Conservation (phyloP, 345 rosid genomes). For the Draba incana region DNA sequence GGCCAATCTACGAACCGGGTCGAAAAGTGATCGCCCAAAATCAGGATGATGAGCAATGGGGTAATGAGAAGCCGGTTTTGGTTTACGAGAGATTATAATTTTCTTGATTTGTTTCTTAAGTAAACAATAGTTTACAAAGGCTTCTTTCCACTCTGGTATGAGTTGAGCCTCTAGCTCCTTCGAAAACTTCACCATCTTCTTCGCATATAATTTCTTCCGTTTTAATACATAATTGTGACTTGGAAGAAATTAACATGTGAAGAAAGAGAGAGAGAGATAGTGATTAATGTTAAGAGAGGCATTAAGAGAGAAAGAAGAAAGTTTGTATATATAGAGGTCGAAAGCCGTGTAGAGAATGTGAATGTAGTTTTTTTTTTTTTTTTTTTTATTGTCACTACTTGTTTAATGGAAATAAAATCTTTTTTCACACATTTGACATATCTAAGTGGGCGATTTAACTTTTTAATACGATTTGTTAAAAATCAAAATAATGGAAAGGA, state of each 20-base stretch:
- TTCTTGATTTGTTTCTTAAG: constrained; percentile 88
- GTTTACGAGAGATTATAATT: constrained; percentile 59
- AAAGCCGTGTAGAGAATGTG: constrained; percentile 46
- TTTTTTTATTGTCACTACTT: constrained; percentile 8
- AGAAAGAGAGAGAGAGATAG: neutral
- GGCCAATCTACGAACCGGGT: constrained; percentile 57
- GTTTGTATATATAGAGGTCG: constrained; percentile 45
- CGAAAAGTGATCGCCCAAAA: constrained; percentile 61
- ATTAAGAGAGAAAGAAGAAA: constrained; percentile 39
- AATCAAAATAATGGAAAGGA: neutral
- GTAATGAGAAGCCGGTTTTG: constrained; percentile 45
- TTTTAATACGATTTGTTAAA: constrained; percentile 20
- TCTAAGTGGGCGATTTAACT: constrained; percentile 15
- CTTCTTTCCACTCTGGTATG: constrained; percentile 98
- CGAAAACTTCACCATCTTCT: constrained; percentile 92
- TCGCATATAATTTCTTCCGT: constrained; percentile 35
- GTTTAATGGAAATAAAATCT: constrained; percentile 18
- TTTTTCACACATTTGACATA: constrained; percentile 17
- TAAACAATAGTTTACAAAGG: constrained; percentile 86
- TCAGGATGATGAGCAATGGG: constrained; percentile 37
- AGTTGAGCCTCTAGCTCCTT: constrained; percentile 96
- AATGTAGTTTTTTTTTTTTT: constrained; percentile 12
- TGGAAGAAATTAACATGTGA: constrained; percentile 11
- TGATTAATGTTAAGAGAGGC: constrained; percentile 41
- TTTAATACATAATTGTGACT: constrained; percentile 21